These are phyloP conservation scores for Tympanopsis confertula DNA, from an alignment of 2,329 filamentous ascomycete species.

Conservation along the genomic window DNA sequence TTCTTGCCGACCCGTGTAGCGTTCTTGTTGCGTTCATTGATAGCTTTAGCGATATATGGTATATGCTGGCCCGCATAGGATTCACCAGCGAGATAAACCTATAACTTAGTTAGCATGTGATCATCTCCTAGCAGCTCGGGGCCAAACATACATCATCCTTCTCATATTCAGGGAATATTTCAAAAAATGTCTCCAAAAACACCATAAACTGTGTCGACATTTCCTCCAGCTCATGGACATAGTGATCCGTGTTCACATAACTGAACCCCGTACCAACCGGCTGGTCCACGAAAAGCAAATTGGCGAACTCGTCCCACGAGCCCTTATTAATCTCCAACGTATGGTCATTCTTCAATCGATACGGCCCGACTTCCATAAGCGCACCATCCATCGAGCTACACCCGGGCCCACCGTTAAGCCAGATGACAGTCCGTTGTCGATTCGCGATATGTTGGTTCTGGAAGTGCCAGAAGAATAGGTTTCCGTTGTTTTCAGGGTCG, in stretches of 20 bases:
- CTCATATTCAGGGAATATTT: constrained; percentile 81
- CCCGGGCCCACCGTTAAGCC: constrained; percentile 93
- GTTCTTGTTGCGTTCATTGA: constrained; percentile 73
- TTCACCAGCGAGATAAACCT: constrained; percentile 92
- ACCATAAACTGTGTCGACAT: constrained; percentile 82
- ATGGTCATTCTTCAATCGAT: constrained; percentile 66
- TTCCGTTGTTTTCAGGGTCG: constrained; percentile 72
- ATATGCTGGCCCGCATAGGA: constrained; percentile 96
- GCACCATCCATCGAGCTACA: constrained; percentile 96
- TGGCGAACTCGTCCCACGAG: constrained; percentile 98
- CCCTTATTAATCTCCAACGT: constrained; percentile 72
- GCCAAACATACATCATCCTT: constrained; percentile 70
- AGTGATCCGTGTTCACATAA: constrained; percentile 83
- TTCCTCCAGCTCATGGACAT: constrained; percentile 70
- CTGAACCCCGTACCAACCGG: constrained; percentile 94
- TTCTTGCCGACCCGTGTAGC: constrained; percentile 22
- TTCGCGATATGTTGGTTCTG: constrained; percentile 93
- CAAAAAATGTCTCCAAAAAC: constrained; percentile 88
- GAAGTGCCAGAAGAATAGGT: constrained; percentile 98
- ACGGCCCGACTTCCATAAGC: constrained; percentile 91
- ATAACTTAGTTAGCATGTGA: constrained; percentile 3
- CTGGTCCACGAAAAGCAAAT: constrained; percentile 92
- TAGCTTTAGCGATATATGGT: constrained; percentile 86
- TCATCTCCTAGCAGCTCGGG: constrained; percentile 10
- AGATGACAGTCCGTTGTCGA: constrained; percentile 79